Percentiles rank a stretch among this genome's conserved stretches.
Conservation (phyloP, 192 early-diverging fungal genomes). For the Endogone sp. region DNA sequence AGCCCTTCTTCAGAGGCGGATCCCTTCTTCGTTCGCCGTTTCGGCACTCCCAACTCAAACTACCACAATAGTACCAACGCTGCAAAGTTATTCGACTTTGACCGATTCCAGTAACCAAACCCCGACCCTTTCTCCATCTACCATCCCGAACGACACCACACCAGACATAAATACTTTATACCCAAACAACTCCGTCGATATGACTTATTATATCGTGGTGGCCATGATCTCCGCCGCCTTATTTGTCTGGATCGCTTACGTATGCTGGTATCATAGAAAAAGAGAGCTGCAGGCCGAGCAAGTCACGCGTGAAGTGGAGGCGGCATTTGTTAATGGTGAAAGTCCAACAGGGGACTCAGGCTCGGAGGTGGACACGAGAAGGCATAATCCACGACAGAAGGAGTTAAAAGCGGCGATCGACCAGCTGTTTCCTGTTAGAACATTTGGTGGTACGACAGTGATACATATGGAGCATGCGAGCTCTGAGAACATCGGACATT, state of each 20-base stretch:
- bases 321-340: background rate
- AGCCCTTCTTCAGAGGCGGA: too few relatives aligned
- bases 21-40: too few relatives aligned
- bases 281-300: background rate
- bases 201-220: background rate
- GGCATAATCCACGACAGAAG: background rate
- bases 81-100: background rate
- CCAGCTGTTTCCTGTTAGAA: background rate
- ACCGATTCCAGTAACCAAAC: background rate
- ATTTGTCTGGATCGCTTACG: background rate
- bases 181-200: background rate
- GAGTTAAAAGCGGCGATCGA: background rate
- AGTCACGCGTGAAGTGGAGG: background rate
- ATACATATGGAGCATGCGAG: background rate
- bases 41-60: background rate
- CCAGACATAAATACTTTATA: background rate
- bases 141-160: background rate
- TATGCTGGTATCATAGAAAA: background rate
- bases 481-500: too few relatives aligned
- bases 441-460: background rate
- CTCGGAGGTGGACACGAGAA: background rate
- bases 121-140: background rate
- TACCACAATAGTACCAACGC: too few relatives aligned
- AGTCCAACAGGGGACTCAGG: background rate
- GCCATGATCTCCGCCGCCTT: background rate